Percentiles rank a stretch among this genome's conserved stretches.
Evolutionary conservation across 257 asterid genomes (phyloP).

Genomic region (Haberlea rhodopensis): DNA sequence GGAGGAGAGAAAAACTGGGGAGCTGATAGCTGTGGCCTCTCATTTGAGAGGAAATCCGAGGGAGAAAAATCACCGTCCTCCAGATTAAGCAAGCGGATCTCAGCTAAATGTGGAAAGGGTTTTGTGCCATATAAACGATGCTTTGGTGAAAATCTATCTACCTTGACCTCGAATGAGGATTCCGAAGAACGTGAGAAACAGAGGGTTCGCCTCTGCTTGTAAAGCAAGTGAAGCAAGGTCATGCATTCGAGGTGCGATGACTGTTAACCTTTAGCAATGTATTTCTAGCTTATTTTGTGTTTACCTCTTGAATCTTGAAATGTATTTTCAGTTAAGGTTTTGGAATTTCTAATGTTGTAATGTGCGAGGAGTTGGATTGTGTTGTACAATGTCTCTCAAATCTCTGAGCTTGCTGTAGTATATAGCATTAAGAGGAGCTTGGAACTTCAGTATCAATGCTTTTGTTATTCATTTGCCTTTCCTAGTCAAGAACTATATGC

Average conservation of each 20-base stretch:
- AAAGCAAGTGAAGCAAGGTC: constrained; percentile 24
- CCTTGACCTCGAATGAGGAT: constrained; percentile 24
- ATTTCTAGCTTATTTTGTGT: constrained; percentile 5
- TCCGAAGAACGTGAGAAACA: constrained; percentile 61
- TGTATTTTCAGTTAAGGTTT: constrained; percentile 25
- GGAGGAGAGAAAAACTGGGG: constrained; percentile 25
- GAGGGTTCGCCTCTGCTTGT: constrained; percentile 47
- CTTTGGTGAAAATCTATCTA: constrained; percentile 40
- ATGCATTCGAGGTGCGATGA: neutral
- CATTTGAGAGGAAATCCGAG: constrained; percentile 13
- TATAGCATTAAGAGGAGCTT: neutral
- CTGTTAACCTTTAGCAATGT: constrained; percentile 22
- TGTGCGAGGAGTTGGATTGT: constrained; percentile 24
- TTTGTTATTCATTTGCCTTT: neutral
- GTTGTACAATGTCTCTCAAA: neutral
- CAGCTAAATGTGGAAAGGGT: constrained; percentile 49
- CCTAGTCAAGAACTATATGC: too few relatives aligned
- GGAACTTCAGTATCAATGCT: neutral
- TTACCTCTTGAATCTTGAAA: constrained; percentile 15
- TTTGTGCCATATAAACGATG: constrained; percentile 86
- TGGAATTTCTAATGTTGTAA: neutral
- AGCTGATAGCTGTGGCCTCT: constrained; percentile 27
- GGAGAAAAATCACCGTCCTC: constrained; percentile 25
- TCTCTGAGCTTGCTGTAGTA: constrained; percentile 4
- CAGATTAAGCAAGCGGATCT: constrained; percentile 34